These are phyloP conservation scores for Chalara sp. DNA, from an alignment of 2,329 filamentous ascomycete genomes.

Conservation along the genomic window DNA sequence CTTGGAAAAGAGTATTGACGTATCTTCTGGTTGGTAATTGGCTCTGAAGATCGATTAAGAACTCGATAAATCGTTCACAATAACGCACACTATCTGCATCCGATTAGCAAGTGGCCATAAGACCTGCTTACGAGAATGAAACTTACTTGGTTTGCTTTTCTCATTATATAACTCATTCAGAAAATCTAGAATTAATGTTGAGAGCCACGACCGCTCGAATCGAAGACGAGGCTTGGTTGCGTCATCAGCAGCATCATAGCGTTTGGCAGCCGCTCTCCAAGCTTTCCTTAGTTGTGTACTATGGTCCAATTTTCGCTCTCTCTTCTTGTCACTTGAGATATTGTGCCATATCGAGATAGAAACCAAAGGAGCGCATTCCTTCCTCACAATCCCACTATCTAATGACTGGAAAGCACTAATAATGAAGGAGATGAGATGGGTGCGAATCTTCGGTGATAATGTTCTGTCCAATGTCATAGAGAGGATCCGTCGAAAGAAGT, in stretches of 20 bases:
- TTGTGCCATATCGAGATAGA: conserved; percentile 97
- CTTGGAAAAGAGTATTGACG: conserved; percentile 79
- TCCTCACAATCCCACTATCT: conserved; percentile 81
- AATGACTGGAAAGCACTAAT: conserved; percentile 91
- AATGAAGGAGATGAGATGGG: conserved; percentile 81
- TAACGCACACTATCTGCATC: conserved; percentile 63
- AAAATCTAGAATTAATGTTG: conserved; percentile 78
- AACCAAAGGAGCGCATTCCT: conserved; percentile 92
- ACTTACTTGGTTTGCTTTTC: conserved; percentile 39
- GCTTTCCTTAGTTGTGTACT: conserved; percentile 74
- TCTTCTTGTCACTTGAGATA: conserved; percentile 67
- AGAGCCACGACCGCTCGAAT: conserved; percentile 93
- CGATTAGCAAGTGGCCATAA: background rate
- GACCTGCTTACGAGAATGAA: background rate
- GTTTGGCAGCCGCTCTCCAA: conserved; percentile 81
- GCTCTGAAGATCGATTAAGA: conserved; percentile 84
- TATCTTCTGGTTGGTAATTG: conserved; percentile 92
- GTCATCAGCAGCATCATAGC: conserved; percentile 83
- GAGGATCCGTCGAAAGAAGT: conserved; percentile 80
- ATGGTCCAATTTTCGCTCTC: conserved; percentile 68
- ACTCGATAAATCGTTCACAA: conserved; percentile 88
- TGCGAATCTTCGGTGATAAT: conserved; percentile 59
- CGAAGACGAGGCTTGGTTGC: conserved; percentile 69
- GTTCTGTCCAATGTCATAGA: conserved; percentile 75
- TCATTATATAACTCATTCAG: conserved; percentile 62